phyloP scores from a whole-genome alignment of 2,329 filamentous ascomycete genomes.

The Cladosporium oxysporum region DNA sequence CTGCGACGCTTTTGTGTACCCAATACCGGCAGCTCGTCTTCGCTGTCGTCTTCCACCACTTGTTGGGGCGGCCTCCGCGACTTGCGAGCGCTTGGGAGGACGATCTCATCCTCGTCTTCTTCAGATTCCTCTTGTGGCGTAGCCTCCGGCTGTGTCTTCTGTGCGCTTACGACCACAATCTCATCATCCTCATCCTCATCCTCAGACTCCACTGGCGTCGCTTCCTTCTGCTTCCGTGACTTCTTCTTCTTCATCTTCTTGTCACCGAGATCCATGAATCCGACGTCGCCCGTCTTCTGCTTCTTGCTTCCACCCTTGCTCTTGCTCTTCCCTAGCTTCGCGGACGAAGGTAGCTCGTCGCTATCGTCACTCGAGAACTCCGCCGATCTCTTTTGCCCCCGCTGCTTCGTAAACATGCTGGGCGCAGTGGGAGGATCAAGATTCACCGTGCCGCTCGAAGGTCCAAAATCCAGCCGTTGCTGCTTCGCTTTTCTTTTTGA shows the following conservation, averaged over 20 bases:
- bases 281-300: background rate
- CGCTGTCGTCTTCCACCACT: conserved; percentile 26
- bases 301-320: conserved; percentile 8
- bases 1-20: conserved; percentile 30
- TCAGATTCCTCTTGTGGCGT: conserved; percentile 14
- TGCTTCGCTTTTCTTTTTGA: conserved; percentile 29
- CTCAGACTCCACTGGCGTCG: conserved; percentile 2
- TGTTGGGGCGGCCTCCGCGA: conserved; percentile 7
- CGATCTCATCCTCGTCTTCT: conserved; percentile 20
- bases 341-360: conserved; percentile 23
- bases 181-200: conserved; percentile 18
- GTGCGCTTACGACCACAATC: conserved; percentile 5
- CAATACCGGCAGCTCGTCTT: conserved; percentile 36
- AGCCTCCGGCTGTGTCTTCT: conserved; percentile 3
- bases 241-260: conserved; percentile 9
- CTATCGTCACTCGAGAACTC: conserved; percentile 28
- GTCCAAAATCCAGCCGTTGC: conserved; percentile 35
- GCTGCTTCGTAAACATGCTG: conserved; percentile 33
- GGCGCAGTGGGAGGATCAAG: conserved; percentile 10
- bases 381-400: conserved; percentile 16
- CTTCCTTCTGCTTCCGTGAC: conserved; percentile 21
- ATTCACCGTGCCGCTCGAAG: conserved; percentile 18
- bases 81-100: conserved; percentile 7
- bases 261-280: conserved; percentile 14
- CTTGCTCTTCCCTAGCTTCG: conserved; percentile 1